phyloP scores from a whole-genome alignment of 768 basidiomycete genomes.

The Dacryopinax spathularia region DNA sequence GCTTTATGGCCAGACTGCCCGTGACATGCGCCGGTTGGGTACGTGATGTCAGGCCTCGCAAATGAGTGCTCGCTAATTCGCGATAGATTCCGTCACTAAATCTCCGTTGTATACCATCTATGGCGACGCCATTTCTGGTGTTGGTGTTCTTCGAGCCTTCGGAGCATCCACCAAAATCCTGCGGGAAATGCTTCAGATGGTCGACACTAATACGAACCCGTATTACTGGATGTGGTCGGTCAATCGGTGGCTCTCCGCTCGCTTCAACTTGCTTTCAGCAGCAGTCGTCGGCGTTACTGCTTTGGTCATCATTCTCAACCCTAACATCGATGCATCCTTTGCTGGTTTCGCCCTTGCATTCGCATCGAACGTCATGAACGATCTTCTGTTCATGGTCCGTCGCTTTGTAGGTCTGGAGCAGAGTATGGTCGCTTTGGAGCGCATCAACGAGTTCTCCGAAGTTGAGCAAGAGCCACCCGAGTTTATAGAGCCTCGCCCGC shows the following conservation, averaged over 20 bases:
- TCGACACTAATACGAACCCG: slow-evolving; percentile 65
- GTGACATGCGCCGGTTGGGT: slow-evolving; percentile 24
- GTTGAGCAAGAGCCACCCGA: slow-evolving; percentile 64
- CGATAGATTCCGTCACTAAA: slow-evolving; percentile 30
- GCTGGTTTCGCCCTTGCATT: slow-evolving; percentile 83
- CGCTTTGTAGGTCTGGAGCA: slow-evolving; percentile 82
- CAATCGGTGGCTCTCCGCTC: slow-evolving; percentile 78
- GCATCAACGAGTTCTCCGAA: slow-evolving; percentile 84
- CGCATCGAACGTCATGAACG: slow-evolving; percentile 56
- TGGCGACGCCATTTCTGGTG: slow-evolving; percentile 38
- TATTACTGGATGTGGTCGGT: slow-evolving; percentile 82
- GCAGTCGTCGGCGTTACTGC: slow-evolving; percentile 61
- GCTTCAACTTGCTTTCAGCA: slow-evolving; percentile 71
- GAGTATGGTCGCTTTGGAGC: slow-evolving; percentile 81
- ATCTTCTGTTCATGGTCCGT: slow-evolving; percentile 46
- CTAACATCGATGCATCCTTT: slow-evolving; percentile 59
- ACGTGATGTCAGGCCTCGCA: neutral
- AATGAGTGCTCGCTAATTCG: neutral
- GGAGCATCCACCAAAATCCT: slow-evolving; percentile 78
- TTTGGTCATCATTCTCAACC: slow-evolving; percentile 48
- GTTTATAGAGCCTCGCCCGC: slow-evolving; percentile 73
- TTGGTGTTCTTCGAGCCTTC: slow-evolving; percentile 58
- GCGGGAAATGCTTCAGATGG: slow-evolving; percentile 67
- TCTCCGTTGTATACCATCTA: slow-evolving; percentile 40
- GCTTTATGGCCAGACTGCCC: slow-evolving; percentile 68